A percentile compares a stretch with the other conserved stretches of the same genome.
Conservation (phyloP, 1,284 basidiomycete genomes). For the Rhodotorula sp. region DNA sequence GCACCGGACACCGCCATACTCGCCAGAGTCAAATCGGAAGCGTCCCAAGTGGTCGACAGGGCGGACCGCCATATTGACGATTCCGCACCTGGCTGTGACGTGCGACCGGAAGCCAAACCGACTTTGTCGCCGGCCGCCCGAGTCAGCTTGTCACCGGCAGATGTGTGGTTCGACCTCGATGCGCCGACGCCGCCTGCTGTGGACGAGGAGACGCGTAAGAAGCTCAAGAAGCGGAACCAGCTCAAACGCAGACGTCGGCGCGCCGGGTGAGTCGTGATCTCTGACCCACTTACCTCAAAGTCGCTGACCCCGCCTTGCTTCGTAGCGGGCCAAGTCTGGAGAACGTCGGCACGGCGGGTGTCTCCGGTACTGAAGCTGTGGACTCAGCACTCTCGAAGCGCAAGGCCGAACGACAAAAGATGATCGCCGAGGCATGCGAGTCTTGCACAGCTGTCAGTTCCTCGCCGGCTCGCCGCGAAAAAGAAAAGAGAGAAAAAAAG, state of each 20-base stretch:
- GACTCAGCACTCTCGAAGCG: constrained; percentile 66
- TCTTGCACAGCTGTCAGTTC: constrained; percentile 70
- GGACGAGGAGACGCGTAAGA: neutral
- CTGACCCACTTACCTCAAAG: too few relatives aligned
- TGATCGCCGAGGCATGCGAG: constrained; percentile 78
- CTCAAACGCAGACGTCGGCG: neutral
- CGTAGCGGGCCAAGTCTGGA: too few relatives aligned
- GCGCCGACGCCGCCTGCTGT: neutral
- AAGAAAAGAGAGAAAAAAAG: too few relatives aligned
- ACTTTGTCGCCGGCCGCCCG: too few relatives aligned
- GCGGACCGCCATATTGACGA: too few relatives aligned
- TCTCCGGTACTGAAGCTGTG: neutral
- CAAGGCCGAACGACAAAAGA: constrained; percentile 62
- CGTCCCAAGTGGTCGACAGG: too few relatives aligned
- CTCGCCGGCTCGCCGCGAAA: neutral
- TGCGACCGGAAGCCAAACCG: neutral
- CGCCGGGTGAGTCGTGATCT: neutral
- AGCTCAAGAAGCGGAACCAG: constrained; percentile 1
- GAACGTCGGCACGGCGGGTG: too few relatives aligned
- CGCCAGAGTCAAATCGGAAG: too few relatives aligned
- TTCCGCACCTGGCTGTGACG: neutral
- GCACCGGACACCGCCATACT: too few relatives aligned
- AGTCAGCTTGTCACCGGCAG: neutral
- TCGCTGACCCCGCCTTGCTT: neutral
- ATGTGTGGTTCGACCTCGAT: neutral